Base-by-base conservation (phyloP, 2,329 filamentous ascomycete species). In the Xylaria sp. region DNA sequence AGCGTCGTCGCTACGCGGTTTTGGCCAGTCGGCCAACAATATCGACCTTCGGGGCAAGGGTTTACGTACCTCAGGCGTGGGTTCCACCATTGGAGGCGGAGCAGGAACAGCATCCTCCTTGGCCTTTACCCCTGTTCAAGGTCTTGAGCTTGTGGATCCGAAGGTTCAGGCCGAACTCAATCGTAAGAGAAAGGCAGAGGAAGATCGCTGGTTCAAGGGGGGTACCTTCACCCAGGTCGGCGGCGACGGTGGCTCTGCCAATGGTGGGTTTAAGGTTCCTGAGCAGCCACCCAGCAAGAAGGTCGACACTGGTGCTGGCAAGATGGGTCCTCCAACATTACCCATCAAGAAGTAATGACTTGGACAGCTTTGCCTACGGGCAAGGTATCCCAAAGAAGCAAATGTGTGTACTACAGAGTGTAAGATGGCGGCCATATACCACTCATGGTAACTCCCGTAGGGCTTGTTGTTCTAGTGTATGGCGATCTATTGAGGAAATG, bases 131-230 rank as follows among this genome's bases (percentile, higher is more conserved):
- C 94, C 95, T 1, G 93, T 97, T 18, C 96, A 98, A 78, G 96
- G 96, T 1, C 85, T 99, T 47, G 95, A 99, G 83, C 87, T 99
- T 13, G 94, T 98, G 6, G 95, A 98, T 79, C 96, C 96, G 25
- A 97, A 96, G 84, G 89, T 92, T 66, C 90, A 94, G 74, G 92
- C 93, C 8, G 94, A 98, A 82, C 87, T 97, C 79, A 94, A 88
- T 78, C 88, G 93, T 75, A 98, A 98, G 84, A 86, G 94, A 71
- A 97, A 97, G 79, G 94, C 93, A 0, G 96, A 98, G 72, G 93
- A 97, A 78, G 95, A 98, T 78, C 86, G 93, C 44, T 99, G 94
- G 91, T 99, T 99, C 84, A 97, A 96, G 81, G 93, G 93, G 55
- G 96, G 96, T n/a, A 94, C 93, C 0, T 99, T 99, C 78, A 98